Evolutionary conservation across 805 yeast species (phyloP), one percentile per base, ranked within the genome.

Genomic region (Lachancea dasiensis): DNA sequence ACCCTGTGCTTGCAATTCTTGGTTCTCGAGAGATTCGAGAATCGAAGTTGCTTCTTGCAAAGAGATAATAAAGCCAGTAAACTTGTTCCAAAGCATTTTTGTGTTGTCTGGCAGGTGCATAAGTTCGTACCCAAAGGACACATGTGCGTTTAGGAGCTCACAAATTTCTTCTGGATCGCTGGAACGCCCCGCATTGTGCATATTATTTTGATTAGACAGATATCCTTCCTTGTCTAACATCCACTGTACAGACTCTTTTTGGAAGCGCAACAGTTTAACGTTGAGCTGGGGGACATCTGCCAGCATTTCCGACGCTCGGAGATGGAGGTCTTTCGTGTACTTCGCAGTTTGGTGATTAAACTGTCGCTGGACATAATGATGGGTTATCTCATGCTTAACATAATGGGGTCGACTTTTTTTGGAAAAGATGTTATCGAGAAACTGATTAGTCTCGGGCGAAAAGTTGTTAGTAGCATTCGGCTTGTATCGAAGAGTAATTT

Each of bases 1-100:
- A 0, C 94, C 96, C 35, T 70, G 47, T 3, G 59, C 58, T 6
- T 53, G 47, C 23, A 30, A 23, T 7, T 27, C 13, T 5, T 36
- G 17, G 8, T 21, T 14, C 4, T 42, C 18, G 22, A 41, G 40
- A 13, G 40, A 36, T 3, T 36, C 30, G 30, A 43, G 46, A 7
- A 58, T 28, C 9, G 39, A 24, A 21, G 40, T 37, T 4, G 57
- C 58, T 10, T 47, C 48, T 1, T 42, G 26, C 7, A 34, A 28
- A 5, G 54, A 34, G 2, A 56, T 16, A 9, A 56, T 44, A 35
- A 48, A 58, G 13, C 54, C 54, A 1, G 64, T 61, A 30, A 57
- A 56, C 41, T 54, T 61, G 35, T 61, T 61, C 61, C 63, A 60
- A n/a, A 26, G 27, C 32, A 51, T 53, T 1, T 44, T 17, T 1